Conservation (phyloP, 805 yeast genomes). For the Scheffersomyces ergatensis region DNA sequence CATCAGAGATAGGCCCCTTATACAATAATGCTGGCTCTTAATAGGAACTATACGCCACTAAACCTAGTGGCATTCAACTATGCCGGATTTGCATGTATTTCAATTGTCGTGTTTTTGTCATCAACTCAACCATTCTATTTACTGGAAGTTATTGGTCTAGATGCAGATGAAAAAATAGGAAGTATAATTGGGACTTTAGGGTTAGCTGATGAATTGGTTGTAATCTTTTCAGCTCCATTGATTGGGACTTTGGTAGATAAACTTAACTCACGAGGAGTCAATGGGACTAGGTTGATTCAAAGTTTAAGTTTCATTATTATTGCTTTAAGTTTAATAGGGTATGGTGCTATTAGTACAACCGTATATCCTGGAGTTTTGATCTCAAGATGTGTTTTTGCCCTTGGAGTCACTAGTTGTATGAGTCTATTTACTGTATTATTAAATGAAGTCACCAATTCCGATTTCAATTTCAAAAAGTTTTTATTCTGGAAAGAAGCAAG, state of each 20-base stretch:
- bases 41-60: conserved; percentile 6
- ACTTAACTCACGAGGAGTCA: conserved; percentile 24
- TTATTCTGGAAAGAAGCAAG: conserved; percentile 19
- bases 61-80: conserved; percentile 33
- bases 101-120: conserved; percentile 36
- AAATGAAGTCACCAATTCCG: conserved; percentile 51
- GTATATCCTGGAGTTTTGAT: conserved; percentile 44
- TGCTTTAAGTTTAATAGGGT: conserved; percentile 47
- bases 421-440: conserved; percentile 61
- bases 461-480: conserved; percentile 29
- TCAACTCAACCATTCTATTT: conserved; percentile 42
- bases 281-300: conserved; percentile 56
- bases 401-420: conserved; percentile 55
- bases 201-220: conserved; percentile 57
- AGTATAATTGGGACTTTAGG: conserved; percentile 33
- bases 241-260: conserved; percentile 64
- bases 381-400: conserved; percentile 55
- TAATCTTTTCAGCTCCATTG: conserved; percentile 54
- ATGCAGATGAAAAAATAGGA: conserved; percentile 26
- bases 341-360: conserved; percentile 33
- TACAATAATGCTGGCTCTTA: background rate
- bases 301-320: conserved; percentile 46
- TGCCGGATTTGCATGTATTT: conserved; percentile 36
- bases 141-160: conserved; percentile 26
- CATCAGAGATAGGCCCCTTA: background rate